These are phyloP conservation scores for Petunia secreta DNA, from an alignment of 257 asterid genomes.

Conservation along the genomic window DNA sequence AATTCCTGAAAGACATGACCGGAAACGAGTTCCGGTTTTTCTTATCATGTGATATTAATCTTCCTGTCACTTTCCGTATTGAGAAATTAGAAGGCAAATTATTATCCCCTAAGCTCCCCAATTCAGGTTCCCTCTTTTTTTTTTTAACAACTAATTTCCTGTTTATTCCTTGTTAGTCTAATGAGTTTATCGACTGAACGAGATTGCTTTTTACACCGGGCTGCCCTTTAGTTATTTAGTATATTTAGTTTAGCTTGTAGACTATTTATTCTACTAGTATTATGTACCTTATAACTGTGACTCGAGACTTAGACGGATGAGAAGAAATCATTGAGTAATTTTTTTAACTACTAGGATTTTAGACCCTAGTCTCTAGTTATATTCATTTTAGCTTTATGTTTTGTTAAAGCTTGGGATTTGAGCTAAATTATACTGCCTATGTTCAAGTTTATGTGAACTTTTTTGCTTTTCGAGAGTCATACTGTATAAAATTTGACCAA, in stretches of 20 bases:
- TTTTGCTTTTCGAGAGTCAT: no score
- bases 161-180: not conserved
- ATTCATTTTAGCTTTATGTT: not conserved
- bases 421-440: not conserved
- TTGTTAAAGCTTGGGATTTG: not conserved
- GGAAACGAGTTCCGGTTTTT: slow-evolving; percentile 92
- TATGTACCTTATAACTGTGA: not conserved
- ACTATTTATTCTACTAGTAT: not conserved
- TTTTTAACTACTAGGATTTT: not conserved
- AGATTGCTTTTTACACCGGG: not conserved
- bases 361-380: not conserved
- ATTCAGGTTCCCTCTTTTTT: slow-evolving; percentile 55
- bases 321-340: not conserved
- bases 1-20: slow-evolving; percentile 43
- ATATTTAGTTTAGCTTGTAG: not conserved
- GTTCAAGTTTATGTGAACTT: no score
- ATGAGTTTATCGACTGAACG: not conserved
- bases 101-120: slow-evolving; percentile 42
- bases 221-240: not conserved
- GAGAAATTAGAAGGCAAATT: slow-evolving; percentile 92
- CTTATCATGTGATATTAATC: slow-evolving; percentile 93
- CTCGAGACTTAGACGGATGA: not conserved
- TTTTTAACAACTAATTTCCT: not conserved
- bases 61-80: slow-evolving; percentile 85
- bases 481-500: no score